Conservation (phyloP, 2,329 filamentous ascomycete species). For the Apiospora rasikravindrae region DNA sequence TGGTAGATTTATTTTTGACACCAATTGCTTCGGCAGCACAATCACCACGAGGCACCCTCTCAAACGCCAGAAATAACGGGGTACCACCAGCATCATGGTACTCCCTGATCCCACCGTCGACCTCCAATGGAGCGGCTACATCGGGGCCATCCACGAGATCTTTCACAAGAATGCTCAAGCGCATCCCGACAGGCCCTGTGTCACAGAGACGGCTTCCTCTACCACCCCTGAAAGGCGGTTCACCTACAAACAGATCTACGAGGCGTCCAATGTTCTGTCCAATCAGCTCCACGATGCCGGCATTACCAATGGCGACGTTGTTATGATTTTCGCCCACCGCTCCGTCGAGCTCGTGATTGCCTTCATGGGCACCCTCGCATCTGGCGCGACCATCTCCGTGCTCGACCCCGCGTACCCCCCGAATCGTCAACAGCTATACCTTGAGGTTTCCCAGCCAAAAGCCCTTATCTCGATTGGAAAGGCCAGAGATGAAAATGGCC, state of each 20-base stretch:
- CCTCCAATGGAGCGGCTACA: slow-evolving; percentile 70
- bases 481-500: slow-evolving; percentile 71
- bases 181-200: slow-evolving; percentile 65
- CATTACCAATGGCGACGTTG: slow-evolving; percentile 79
- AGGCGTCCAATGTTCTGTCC: slow-evolving; percentile 80
- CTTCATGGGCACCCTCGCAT: slow-evolving; percentile 76
- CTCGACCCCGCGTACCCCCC: slow-evolving; percentile 86
- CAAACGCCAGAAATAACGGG: background rate
- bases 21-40: background rate
- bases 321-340: slow-evolving; percentile 90
- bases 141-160: slow-evolving; percentile 70
- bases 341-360: slow-evolving; percentile 70
- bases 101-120: slow-evolving; percentile 70
- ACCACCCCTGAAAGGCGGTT: slow-evolving; percentile 67
- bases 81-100: background rate
- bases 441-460: slow-evolving; percentile 78
- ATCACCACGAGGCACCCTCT: background rate
- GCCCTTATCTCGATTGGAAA: slow-evolving; percentile 76
- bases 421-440: slow-evolving; percentile 79
- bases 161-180: slow-evolving; percentile 69
- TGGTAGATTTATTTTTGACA: background rate
- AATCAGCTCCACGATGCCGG: slow-evolving; percentile 79
- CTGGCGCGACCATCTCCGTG: slow-evolving; percentile 67
- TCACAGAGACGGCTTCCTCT: slow-evolving; percentile 53
- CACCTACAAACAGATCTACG: slow-evolving; percentile 85